phyloP scores from a whole-genome alignment of 805 yeast genomes.

The Torulaspora quercuum region DNA sequence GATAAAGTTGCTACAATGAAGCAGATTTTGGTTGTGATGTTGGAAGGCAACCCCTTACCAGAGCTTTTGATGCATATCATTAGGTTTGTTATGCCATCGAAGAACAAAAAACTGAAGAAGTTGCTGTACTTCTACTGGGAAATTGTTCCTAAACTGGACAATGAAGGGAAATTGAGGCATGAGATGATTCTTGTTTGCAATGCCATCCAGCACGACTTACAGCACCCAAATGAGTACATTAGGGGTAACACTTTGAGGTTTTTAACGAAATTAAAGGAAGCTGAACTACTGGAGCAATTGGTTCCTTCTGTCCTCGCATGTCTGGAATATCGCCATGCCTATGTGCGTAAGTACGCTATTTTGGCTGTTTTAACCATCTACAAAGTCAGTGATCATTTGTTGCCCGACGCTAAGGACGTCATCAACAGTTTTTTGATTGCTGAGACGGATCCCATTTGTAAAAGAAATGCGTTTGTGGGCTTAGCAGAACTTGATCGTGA shows the following conservation, averaged over 20 bases:
- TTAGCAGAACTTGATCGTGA: conserved; percentile 79
- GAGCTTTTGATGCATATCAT: conserved; percentile 94
- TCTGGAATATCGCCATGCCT: conserved; percentile 94
- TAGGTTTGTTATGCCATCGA: conserved; percentile 96
- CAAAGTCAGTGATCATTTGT: conserved; percentile 76
- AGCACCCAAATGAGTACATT: conserved; percentile 95
- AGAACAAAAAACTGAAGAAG: conserved; percentile 85
- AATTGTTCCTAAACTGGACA: conserved; percentile 87
- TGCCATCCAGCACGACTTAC: conserved; percentile 94
- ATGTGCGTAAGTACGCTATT: conserved; percentile 95
- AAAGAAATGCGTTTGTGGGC: conserved; percentile 91
- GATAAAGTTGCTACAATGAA: conserved; percentile 88
- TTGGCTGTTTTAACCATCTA: conserved; percentile 83
- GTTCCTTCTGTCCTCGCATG: conserved; percentile 90
- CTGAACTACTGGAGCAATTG: conserved; percentile 90
- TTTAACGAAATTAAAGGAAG: conserved; percentile 83
- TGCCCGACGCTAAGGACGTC: conserved; percentile 94
- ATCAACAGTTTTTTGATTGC: conserved; percentile 65
- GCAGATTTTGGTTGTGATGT: conserved; percentile 75
- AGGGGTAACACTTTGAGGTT: conserved; percentile 94
- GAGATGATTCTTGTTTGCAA: conserved; percentile 99
- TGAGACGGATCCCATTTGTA: conserved; percentile 91
- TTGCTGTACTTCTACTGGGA: conserved; percentile 96
- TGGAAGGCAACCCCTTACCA: conserved; percentile 91
- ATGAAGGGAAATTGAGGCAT: conserved; percentile 87